Conservation (phyloP, 1,284 basidiomycete species). For the Phellinidium pouzarii region DNA sequence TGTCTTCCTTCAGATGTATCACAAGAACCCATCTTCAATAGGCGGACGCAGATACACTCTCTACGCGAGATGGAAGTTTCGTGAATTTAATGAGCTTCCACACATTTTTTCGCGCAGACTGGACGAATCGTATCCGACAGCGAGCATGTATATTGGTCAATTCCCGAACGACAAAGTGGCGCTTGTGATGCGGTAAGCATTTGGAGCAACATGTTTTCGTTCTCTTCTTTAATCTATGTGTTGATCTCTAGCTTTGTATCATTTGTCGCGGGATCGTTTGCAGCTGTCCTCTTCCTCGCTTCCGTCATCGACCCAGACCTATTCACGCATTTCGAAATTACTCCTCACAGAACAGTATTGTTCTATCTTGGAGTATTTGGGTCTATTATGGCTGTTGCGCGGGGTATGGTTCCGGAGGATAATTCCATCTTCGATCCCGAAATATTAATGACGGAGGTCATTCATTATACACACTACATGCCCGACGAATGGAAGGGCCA, state of each 20-base stretch:
- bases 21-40: conserved; percentile 94
- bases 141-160: conserved; percentile 94
- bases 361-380: conserved; percentile 93
- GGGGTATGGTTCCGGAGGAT: conserved; percentile 95
- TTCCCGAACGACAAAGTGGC: conserved; percentile 94
- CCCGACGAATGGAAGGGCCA: conserved; percentile 86
- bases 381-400: conserved; percentile 78
- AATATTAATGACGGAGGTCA: conserved; percentile 83
- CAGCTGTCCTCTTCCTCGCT: conserved; percentile 86
- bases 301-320: conserved; percentile 90
- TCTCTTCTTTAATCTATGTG: conserved; percentile 1
- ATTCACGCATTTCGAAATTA: conserved; percentile 92
- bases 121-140: conserved; percentile 81
- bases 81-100: conserved; percentile 97
- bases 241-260: conserved; percentile 73
- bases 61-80: conserved; percentile 96
- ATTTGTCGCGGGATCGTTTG: conserved; percentile 94
- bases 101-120: conserved; percentile 87
- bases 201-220: conserved; percentile 4
- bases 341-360: conserved; percentile 84
- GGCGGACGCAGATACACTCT: conserved; percentile 90
- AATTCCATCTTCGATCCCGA: conserved; percentile 93
- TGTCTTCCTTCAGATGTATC: conserved; percentile 67
- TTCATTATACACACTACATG: conserved; percentile 93
- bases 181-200: conserved; percentile 74